Base-by-base conservation (phyloP, 2,329 filamentous ascomycete genomes). In the Exophiala aquamarina region DNA sequence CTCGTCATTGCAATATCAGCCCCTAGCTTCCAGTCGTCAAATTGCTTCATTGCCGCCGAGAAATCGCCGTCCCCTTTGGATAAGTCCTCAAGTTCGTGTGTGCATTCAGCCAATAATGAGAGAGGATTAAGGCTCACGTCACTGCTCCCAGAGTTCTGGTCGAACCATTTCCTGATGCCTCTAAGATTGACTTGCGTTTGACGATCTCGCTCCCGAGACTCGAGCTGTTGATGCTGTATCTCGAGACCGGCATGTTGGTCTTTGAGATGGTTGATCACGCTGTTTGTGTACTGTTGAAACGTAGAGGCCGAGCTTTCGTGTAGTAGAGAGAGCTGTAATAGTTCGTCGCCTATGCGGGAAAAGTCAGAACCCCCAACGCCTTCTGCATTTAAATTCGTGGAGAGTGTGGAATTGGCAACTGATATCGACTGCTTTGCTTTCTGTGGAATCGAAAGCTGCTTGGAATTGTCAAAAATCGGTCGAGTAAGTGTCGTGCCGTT, bases 311-410 rank as follows among this genome's bases (percentile, higher is more conserved):
- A 50, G 10, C 34, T 38, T 13, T 48, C 60, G 52, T 70, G 64
- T 5, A 72, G 58, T 4, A 72, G 61, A 42, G 63, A 65, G 13
- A 74, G 52, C 44, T 74, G 71, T 18, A 74, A 59, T 10, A 74
- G 58, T 48, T 74, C 71, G 0, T 66, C 70, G 46, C 70, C 66
- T 23, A 72, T 41, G 10, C 63, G 61, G 11, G 62, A 55, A 41
- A 67, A 58, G 21, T 71, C 66, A 15, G 66, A 63, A 11, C 39
- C 13, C 14, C 5, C n/a, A 18, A 18, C 32, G n/a, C 5, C n/a
- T 14, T 5, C 6, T 14, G 6, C 32, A 18, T n/a, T 34, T 5
- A 14, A 8, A 34, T 34, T 18, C 14, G n/a, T 14, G 14, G n/a
- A 6, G 33, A 19, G 19, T 55, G 61, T 63, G 7, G 63, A 59